Evolutionary conservation across 352 stramenopile species (phyloP).

Genomic region (Globisporangium solare): DNA sequence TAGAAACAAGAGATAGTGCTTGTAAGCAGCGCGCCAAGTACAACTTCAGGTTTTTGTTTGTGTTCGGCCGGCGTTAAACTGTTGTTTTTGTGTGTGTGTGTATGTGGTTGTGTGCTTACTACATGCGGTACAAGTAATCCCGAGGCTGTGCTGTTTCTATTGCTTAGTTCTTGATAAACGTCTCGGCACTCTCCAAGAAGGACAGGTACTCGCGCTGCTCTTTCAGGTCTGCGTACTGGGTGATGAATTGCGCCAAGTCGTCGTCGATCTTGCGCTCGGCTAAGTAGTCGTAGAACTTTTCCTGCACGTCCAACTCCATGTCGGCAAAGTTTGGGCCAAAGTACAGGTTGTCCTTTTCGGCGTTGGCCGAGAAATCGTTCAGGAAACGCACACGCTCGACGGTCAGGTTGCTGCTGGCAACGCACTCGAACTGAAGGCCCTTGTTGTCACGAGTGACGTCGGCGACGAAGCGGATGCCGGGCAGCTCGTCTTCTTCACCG

Average conservation of each 20-base stretch:
- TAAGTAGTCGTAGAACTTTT: constrained; percentile 78
- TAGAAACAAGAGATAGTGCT: too few species aligned
- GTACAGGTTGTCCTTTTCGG: constrained; percentile 65
- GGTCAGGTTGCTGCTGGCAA: constrained; percentile 76
- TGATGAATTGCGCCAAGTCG: constrained; percentile 82
- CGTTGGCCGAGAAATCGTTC: constrained; percentile 42
- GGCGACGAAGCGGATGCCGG: constrained; percentile 72
- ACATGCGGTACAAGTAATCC: too few species aligned
- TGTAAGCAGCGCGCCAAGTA: too few species aligned
- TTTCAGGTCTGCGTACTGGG: constrained; percentile 79
- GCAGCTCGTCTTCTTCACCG: constrained; percentile 61
- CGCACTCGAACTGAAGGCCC: constrained; percentile 77
- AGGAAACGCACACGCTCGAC: constrained; percentile 76
- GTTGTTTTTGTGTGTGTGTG: neutral
- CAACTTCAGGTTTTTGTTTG: too few species aligned
- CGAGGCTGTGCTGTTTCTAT: constrained; percentile 5
- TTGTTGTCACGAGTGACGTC: constrained; percentile 68
- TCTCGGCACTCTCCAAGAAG: constrained; percentile 65
- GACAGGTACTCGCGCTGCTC: constrained; percentile 82
- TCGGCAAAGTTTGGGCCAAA: constrained; percentile 78
- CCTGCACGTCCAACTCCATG: constrained; percentile 81
- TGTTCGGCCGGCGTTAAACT: neutral
- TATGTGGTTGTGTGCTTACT: neutral
- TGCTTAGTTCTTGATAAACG: constrained; percentile 69
- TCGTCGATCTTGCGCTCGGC: constrained; percentile 76